phyloP scores from a whole-genome alignment of 371 early-diverging fungal species.

The Coelomomyces lativittatus region DNA sequence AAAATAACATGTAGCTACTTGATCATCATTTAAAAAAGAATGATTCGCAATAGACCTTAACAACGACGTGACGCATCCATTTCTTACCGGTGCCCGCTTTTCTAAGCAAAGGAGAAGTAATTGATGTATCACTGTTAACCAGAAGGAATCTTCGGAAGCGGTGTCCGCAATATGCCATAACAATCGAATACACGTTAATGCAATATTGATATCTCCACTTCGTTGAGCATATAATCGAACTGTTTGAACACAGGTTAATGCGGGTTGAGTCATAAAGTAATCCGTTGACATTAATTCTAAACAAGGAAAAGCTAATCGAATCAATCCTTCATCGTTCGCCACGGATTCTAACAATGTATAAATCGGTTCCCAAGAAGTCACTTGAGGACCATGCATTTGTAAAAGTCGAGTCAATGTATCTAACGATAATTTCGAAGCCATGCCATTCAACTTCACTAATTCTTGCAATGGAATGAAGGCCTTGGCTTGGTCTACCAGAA shows the following conservation, averaged over 20 bases:
- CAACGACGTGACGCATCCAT: slow-evolving; percentile 80
- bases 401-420: background rate
- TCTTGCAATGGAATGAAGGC: slow-evolving; percentile 15
- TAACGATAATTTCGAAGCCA: background rate
- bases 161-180: slow-evolving; percentile 71
- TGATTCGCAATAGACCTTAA: slow-evolving; percentile 80
- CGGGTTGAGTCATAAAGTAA: slow-evolving; percentile 57
- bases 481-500: slow-evolving; percentile 30
- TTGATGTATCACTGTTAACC: slow-evolving; percentile 67
- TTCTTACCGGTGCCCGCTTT: slow-evolving; percentile 73
- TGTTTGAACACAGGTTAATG: slow-evolving; percentile 60
- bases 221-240: slow-evolving; percentile 66
- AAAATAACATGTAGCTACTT: slow-evolving; percentile 77
- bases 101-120: slow-evolving; percentile 70
- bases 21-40: slow-evolving; percentile 31
- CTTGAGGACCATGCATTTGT: background rate
- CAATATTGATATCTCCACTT: slow-evolving; percentile 79
- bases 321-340: slow-evolving; percentile 10
- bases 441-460: slow-evolving; percentile 3
- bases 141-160: slow-evolving; percentile 7
- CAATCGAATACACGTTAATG: slow-evolving; percentile 75
- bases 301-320: slow-evolving; percentile 74
- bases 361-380: background rate
- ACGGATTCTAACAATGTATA: background rate
- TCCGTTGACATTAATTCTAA: slow-evolving; percentile 90